These are phyloP conservation scores for Nannochloropsis oceanica DNA, from an alignment of 108 stramenopile genomes.

Conservation along the genomic window DNA sequence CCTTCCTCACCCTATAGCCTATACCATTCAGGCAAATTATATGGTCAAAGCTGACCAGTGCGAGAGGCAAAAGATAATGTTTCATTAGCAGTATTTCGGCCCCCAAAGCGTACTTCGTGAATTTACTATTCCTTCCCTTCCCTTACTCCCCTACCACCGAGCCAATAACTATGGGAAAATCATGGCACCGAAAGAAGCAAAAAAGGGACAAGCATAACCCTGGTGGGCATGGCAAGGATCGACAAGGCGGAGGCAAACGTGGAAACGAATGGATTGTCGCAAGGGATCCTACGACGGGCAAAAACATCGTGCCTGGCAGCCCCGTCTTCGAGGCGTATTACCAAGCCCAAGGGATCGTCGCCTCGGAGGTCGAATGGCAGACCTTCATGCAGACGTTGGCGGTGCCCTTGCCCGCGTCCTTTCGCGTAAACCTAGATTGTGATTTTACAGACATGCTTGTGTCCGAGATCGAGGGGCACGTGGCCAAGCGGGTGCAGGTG, in stretches of 20 bases:
- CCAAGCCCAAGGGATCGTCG: constrained; percentile 11
- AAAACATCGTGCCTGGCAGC: not conserved
- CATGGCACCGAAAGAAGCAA: not conserved
- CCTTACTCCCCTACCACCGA: no score
- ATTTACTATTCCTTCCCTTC: no score
- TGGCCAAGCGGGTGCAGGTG: constrained; percentile 12
- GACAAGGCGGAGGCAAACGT: not conserved
- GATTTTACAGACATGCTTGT: constrained; percentile 28
- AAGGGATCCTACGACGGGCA: not conserved
- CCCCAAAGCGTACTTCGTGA: no score
- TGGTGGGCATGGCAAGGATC: not conserved
- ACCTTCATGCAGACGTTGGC: constrained; percentile 22
- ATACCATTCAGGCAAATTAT: no score
- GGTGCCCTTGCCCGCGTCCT: constrained; percentile 34
- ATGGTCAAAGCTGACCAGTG: no score
- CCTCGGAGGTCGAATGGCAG: constrained; percentile 19
- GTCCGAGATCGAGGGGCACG: constrained; percentile 7
- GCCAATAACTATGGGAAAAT: not conserved
- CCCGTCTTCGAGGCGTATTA: constrained; percentile 20
- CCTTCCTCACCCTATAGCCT: no score
- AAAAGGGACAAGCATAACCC: not conserved
- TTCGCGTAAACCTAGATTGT: constrained; percentile 36
- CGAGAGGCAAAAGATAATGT: no score
- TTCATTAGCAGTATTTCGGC: no score
- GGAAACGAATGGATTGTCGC: not conserved